Conservation (phyloP, 108 stramenopile species). For the Nannochloropsis gaditana region DNA sequence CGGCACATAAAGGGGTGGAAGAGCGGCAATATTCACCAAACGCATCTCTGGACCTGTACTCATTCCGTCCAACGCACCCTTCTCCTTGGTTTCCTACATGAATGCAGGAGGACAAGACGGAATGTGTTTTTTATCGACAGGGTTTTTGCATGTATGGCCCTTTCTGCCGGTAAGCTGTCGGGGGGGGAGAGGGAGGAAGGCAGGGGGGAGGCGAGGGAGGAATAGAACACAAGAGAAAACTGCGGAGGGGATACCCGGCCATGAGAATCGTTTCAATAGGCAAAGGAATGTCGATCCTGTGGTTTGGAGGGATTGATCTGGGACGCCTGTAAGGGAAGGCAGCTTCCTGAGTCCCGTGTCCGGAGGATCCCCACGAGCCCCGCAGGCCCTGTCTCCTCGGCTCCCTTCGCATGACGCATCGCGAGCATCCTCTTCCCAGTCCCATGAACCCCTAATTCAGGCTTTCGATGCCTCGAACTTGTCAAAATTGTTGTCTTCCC, state of each 20-base stretch:
- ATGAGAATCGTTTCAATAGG: too few relatives aligned
- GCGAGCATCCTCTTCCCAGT: too few relatives aligned
- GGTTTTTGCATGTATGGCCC: constrained; percentile 87
- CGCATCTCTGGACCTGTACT: neutral
- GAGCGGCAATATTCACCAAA: neutral
- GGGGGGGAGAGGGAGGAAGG: neutral
- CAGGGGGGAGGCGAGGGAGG: neutral
- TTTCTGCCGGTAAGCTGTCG: constrained; percentile 67
- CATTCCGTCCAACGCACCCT: neutral
- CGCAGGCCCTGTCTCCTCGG: too few relatives aligned
- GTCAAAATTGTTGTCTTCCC: neutral
- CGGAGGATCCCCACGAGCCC: too few relatives aligned
- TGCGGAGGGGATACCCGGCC: too few relatives aligned
- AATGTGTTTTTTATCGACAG: constrained; percentile 82
- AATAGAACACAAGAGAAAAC: neutral
- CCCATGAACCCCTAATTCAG: too few relatives aligned
- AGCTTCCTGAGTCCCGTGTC: too few relatives aligned
- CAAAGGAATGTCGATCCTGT: too few relatives aligned
- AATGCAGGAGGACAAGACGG: constrained; percentile 70
- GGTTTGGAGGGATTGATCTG: too few relatives aligned
- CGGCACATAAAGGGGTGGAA: neutral
- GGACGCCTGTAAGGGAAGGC: too few relatives aligned
- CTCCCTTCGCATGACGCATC: too few relatives aligned
- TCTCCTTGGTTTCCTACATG: constrained; percentile 4
- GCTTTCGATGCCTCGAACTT: neutral